Evolutionary conservation across 371 early-diverging fungal genomes (phyloP).

Genomic region (Phascolomyces articulosus): DNA sequence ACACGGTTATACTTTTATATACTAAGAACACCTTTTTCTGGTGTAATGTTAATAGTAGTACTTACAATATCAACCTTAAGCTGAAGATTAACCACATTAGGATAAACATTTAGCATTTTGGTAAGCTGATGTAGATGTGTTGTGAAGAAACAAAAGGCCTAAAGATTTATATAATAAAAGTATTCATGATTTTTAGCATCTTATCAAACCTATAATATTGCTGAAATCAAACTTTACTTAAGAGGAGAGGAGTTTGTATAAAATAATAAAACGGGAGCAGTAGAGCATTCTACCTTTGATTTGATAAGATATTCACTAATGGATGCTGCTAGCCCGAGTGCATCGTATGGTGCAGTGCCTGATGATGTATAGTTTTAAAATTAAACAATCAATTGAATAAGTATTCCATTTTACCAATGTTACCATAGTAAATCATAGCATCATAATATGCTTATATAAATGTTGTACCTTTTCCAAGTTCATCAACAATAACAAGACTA

Average conservation of each 20-base stretch:
- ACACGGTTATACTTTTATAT: no score
- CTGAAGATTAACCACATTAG: constrained; percentile 71
- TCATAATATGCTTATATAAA: no score
- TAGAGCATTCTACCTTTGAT: constrained; percentile 48
- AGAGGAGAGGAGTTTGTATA: neutral
- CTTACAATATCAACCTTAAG: constrained; percentile 53
- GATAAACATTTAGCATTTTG: constrained; percentile 50
- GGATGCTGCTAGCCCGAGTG: constrained; percentile 80
- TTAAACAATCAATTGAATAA: no score
- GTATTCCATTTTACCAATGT: no score
- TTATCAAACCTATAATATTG: no score
- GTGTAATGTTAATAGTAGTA: no score
- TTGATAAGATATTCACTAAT: constrained; percentile 75
- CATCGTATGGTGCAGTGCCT: constrained; percentile 83
- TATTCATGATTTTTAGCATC: neutral
- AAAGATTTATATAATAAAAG: neutral
- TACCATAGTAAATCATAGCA: no score
- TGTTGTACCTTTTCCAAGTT: constrained; percentile 90
- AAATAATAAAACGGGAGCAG: neutral
- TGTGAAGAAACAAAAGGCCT: constrained; percentile 72
- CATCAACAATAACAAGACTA: constrained; percentile 93
- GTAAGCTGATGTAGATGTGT: constrained; percentile 75
- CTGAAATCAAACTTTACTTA: no score
- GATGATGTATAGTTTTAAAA: no score
- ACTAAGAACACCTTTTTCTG: no score